Conservation (phyloP, 345 rosid species). For the Rhizophora apiculata region DNA sequence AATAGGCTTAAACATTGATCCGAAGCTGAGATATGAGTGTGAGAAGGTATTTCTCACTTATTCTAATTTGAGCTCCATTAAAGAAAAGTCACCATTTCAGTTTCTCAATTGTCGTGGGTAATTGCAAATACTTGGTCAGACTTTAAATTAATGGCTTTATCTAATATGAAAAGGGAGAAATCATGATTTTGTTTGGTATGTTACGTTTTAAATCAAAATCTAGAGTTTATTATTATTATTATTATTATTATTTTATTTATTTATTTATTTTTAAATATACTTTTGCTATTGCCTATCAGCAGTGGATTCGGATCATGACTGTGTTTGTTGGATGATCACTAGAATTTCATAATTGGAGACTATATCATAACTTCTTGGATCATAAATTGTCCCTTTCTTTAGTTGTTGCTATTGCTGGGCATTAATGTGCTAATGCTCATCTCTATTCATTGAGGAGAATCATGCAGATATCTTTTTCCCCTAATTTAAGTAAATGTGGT, state of each 20-base stretch:
- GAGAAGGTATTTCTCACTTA: slow-evolving; percentile 48
- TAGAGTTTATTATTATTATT: too few relatives aligned
- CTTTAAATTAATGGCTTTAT: too few relatives aligned
- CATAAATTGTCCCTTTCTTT: neutral
- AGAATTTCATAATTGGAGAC: neutral
- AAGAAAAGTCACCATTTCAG: too few relatives aligned
- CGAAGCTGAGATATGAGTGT: slow-evolving; percentile 69
- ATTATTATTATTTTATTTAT: too few relatives aligned
- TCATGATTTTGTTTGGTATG: neutral
- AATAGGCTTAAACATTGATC: slow-evolving; percentile 62
- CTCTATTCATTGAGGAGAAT: neutral
- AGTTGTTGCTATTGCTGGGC: neutral
- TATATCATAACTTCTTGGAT: neutral
- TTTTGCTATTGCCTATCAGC: too few relatives aligned
- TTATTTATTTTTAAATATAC: too few relatives aligned
- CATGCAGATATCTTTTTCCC: neutral
- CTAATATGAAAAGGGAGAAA: neutral
- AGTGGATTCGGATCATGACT: neutral
- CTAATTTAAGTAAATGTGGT: slow-evolving; percentile 18
- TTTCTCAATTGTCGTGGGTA: too few relatives aligned
- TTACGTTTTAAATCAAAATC: too few relatives aligned
- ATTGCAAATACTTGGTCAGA: too few relatives aligned
- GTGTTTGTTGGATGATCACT: neutral
- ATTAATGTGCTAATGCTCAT: neutral
- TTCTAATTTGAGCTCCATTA: neutral